Percentiles rank a stretch among this genome's conserved stretches.
phyloP scores from a whole-genome alignment of 1,284 basidiomycete species.

The Ganoderma meredithae region DNA sequence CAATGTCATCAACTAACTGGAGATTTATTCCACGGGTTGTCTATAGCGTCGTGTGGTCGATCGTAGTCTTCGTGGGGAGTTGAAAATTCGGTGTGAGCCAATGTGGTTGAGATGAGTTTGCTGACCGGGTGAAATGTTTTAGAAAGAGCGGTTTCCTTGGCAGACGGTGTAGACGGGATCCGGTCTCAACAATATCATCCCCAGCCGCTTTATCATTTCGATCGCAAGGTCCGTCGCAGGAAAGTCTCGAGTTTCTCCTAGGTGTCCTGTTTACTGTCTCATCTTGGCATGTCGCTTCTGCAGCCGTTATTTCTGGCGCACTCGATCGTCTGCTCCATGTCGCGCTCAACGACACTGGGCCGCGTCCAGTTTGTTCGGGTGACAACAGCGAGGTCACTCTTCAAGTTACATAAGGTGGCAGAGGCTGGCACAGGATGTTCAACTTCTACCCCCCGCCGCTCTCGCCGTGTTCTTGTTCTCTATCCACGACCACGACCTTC shows the following conservation, averaged over 20 bases:
- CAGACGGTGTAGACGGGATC: neutral
- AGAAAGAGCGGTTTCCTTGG: neutral
- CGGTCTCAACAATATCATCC: neutral
- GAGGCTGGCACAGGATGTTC: neutral
- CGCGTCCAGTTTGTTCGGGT: constrained; percentile 4
- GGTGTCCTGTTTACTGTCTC: neutral
- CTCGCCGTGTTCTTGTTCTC: constrained; percentile 4
- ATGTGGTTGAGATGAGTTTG: neutral
- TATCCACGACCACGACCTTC: constrained; percentile 15
- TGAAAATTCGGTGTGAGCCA: neutral
- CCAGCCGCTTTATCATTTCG: neutral
- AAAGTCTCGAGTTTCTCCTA: neutral
- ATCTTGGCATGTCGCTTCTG: neutral
- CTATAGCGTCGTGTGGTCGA: neutral
- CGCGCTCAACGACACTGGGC: neutral
- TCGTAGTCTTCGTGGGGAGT: neutral
- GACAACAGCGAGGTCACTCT: constrained; percentile 1
- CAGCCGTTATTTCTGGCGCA: neutral
- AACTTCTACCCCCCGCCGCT: neutral
- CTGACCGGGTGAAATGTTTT: neutral
- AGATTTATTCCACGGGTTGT: neutral
- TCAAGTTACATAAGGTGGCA: constrained; percentile 10
- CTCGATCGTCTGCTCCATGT: neutral
- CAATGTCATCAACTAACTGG: neutral
- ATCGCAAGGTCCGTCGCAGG: neutral